Percentiles rank a stretch among this genome's conserved stretches.
Evolutionary conservation across 129 eudicot genomes (phyloP).

Genomic region (Escallonia rubra): DNA sequence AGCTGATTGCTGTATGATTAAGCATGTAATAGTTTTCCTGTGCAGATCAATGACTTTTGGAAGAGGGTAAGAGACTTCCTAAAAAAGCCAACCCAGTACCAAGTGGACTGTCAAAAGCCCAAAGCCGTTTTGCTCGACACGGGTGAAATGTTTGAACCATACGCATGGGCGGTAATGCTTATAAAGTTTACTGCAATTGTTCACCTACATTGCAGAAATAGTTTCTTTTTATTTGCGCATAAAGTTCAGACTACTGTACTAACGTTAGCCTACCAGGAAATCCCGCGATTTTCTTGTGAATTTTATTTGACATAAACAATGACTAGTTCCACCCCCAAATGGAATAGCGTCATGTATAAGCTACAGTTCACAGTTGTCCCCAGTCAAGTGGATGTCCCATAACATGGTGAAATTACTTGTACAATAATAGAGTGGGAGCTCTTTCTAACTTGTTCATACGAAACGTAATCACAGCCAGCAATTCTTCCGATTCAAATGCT

Average conservation of each 20-base stretch:
- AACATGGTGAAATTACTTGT: no score
- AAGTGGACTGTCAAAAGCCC: slow-evolving; percentile 58
- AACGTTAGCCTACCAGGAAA: no score
- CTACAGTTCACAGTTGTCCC: no score
- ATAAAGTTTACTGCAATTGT: background rate
- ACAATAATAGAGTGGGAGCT: no score
- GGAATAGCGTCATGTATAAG: no score
- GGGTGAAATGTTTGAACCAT: slow-evolving; percentile 64
- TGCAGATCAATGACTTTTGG: slow-evolving; percentile 59
- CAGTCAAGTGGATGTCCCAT: no score
- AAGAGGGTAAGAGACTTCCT: slow-evolving; percentile 43
- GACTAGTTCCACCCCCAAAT: no score
- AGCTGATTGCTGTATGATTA: no score
- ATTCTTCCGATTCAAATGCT: slow-evolving; percentile 65
- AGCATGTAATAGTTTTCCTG: background rate
- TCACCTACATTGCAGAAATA: background rate
- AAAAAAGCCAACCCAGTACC: slow-evolving; percentile 54
- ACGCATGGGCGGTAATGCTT: slow-evolving; percentile 67
- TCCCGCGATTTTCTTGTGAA: no score
- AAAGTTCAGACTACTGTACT: no score
- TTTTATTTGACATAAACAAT: no score
- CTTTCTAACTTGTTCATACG: background rate
- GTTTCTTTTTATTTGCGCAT: no score
- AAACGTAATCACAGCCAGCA: slow-evolving; percentile 42
- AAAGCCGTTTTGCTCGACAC: slow-evolving; percentile 52